Base-by-base conservation (phyloP, 352 stramenopile genomes). In the Paralagenidium karlingii region DNA sequence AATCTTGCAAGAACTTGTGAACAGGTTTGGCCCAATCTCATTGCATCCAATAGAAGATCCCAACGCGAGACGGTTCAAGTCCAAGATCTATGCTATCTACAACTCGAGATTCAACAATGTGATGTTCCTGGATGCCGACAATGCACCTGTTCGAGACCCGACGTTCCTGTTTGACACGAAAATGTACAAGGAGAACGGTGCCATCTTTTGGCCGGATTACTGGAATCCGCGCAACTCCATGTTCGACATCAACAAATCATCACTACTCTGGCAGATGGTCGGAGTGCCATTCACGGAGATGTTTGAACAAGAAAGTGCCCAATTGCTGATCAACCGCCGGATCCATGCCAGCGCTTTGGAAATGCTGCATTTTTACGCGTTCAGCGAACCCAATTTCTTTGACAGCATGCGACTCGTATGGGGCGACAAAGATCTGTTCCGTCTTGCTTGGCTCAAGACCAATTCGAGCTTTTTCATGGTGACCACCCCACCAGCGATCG, bases 191-290 rank as follows among this genome's bases (percentile, higher is more conserved):
- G 51, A 52, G 27, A 51, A 59, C 24, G 77, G 77, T 30, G 74
- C 77, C 11, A 60, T 91, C 7, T 91, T 91, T 52, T 91, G 77
- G 77, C 77, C 77, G 5, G 77, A 91, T 44, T 91, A 86, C 34
- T 91, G 77, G 77, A 62, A 68, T 29, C 74, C 75, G 4, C 34
- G 30, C 16, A 64, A 79, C 24, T 83, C 73, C 8, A 82, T 86
- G 16, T 89, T 89, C 48, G 78, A 84, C 45, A 68, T 89, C 33
- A 69, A 84, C 29, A 42, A 43, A 13, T 55, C 47, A 3, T 82
- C 55, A 22, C 56, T 89, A 22, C 52, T 86, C 2, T 89, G 75
- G 75, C 51, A 79, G n/a, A 43, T 82, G 10, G 59, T 86, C 6
- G 63, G 60, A 8, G 34, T 89, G 13, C 18, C 58, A 5, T 60